Percentiles rank a stretch among this genome's conserved stretches.
Conservation (phyloP, 2,329 filamentous ascomycete species). For the Cordyceps cateniannulata region DNA sequence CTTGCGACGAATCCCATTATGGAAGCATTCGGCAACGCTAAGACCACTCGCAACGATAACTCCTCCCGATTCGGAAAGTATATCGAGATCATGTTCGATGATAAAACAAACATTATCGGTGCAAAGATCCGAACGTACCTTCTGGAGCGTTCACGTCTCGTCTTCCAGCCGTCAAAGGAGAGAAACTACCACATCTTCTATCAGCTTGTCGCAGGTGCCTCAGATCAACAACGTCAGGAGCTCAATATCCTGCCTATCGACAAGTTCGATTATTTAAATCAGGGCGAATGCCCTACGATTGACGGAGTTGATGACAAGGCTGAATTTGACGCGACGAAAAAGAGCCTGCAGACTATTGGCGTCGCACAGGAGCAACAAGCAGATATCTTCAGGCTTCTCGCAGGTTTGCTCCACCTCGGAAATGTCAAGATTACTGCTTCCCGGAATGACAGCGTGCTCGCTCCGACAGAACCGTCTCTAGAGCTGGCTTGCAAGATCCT, state of each 20-base stretch:
- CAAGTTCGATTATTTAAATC: conserved; percentile 93
- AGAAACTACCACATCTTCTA: conserved; percentile 99
- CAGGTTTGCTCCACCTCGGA: conserved; percentile 85
- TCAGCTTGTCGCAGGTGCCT: conserved; percentile 88
- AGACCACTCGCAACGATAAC: conserved; percentile 99
- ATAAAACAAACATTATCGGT: conserved; percentile 90
- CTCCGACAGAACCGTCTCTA: conserved; percentile 73
- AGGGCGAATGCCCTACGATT: conserved; percentile 84
- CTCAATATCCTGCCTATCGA: conserved; percentile 75
- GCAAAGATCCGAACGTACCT: conserved; percentile 96
- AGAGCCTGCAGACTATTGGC: conserved; percentile 82
- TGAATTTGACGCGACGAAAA: conserved; percentile 83
- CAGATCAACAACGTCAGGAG: conserved; percentile 73
- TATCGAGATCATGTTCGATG: conserved; percentile 99
- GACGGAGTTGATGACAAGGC: conserved; percentile 94
- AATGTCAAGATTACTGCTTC: conserved; percentile 95
- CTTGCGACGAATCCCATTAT: conserved; percentile 98
- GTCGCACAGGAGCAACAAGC: conserved; percentile 67
- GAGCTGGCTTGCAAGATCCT: conserved; percentile 76
- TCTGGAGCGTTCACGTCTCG: conserved; percentile 87
- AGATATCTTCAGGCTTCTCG: conserved; percentile 84
- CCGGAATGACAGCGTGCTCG: conserved; percentile 77
- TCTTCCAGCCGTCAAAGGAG: conserved; percentile 96
- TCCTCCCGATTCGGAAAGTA: conserved; percentile 99
- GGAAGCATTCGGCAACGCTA: conserved; percentile 99